These are phyloP conservation scores for Gentiana dahurica DNA, from an alignment of 257 asterid species.

Conservation along the genomic window DNA sequence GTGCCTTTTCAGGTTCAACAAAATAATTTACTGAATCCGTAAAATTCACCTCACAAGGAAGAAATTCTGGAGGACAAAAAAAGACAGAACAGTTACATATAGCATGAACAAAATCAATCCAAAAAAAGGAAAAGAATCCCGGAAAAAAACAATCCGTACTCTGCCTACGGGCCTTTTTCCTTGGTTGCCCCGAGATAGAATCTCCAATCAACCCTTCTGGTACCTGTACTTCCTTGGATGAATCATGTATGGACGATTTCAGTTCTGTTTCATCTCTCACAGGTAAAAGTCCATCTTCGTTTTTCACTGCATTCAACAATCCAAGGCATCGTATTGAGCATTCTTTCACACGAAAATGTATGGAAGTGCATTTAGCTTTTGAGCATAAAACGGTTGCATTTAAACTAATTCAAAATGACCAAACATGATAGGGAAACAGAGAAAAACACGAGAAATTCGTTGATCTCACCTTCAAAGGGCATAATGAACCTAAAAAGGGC, in stretches of 20 bases:
- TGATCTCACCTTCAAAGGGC: slow-evolving; percentile 58
- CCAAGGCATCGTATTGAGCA: not conserved
- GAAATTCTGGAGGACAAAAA: slow-evolving; percentile 10
- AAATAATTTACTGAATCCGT: slow-evolving; percentile 51
- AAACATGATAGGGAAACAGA: not conserved
- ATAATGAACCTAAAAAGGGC: slow-evolving; percentile 51
- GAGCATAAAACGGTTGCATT: not conserved
- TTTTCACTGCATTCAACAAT: slow-evolving; percentile 14
- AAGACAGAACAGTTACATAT: not conserved
- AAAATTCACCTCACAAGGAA: slow-evolving; percentile 68
- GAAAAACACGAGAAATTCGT: not conserved
- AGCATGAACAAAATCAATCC: too few species aligned
- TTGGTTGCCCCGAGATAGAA: slow-evolving; percentile 24
- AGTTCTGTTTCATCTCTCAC: slow-evolving; percentile 13
- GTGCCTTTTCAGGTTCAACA: slow-evolving; percentile 58
- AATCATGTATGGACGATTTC: slow-evolving; percentile 2
- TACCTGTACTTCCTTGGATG: slow-evolving; percentile 8
- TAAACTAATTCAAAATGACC: not conserved
- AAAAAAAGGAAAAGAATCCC: not conserved
- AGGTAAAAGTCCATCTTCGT: slow-evolving; percentile 30
- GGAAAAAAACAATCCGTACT: slow-evolving; percentile 37
- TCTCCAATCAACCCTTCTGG: slow-evolving; percentile 15
- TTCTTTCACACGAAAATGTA: not conserved
- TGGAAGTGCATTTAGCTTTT: not conserved
- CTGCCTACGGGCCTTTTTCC: slow-evolving; percentile 40